Evolutionary conservation across 345 rosid species (phyloP).

Genomic region (Salix brachista): DNA sequence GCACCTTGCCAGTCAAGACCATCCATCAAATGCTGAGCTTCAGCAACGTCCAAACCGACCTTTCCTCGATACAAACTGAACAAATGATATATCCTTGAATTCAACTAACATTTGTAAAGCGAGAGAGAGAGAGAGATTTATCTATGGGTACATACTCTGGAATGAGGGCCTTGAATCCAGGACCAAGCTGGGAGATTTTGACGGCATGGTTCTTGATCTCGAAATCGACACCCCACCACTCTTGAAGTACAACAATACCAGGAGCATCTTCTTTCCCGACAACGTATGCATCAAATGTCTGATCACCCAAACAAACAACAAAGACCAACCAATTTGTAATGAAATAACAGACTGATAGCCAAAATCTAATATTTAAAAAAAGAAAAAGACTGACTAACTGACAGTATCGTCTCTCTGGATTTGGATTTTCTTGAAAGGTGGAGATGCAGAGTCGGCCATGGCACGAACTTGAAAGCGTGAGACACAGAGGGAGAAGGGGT

Average conservation of each 20-base stretch:
- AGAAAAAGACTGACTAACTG: slow-evolving; percentile 17
- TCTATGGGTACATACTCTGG: slow-evolving; percentile 56
- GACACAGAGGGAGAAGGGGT: slow-evolving; percentile 12
- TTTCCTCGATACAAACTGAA: slow-evolving; percentile 85
- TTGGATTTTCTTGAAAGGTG: slow-evolving; percentile 67
- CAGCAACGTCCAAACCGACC: slow-evolving; percentile 83
- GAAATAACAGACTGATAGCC: background rate
- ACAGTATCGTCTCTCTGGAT: slow-evolving; percentile 83
- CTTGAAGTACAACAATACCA: slow-evolving; percentile 87
- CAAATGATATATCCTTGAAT: background rate
- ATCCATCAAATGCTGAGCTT: slow-evolving; percentile 90
- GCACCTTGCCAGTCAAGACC: slow-evolving; percentile 97
- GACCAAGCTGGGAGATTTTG: slow-evolving; percentile 70
- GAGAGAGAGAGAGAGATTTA: background rate
- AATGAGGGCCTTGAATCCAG: slow-evolving; percentile 82
- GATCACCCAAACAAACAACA: slow-evolving; percentile 8
- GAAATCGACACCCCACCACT: slow-evolving; percentile 99
- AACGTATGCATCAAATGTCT: slow-evolving; percentile 89
- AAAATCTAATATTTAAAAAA: background rate
- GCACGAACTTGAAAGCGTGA: slow-evolving; percentile 44
- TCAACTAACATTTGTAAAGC: background rate
- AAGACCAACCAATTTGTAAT: background rate
- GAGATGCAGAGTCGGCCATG: slow-evolving; percentile 58
- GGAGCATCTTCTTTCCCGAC: slow-evolving; percentile 90
- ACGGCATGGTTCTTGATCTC: slow-evolving; percentile 91